Evolutionary conservation across 2,329 filamentous ascomycete species (phyloP).

Genomic region (Mycosphaerella sp.): DNA sequence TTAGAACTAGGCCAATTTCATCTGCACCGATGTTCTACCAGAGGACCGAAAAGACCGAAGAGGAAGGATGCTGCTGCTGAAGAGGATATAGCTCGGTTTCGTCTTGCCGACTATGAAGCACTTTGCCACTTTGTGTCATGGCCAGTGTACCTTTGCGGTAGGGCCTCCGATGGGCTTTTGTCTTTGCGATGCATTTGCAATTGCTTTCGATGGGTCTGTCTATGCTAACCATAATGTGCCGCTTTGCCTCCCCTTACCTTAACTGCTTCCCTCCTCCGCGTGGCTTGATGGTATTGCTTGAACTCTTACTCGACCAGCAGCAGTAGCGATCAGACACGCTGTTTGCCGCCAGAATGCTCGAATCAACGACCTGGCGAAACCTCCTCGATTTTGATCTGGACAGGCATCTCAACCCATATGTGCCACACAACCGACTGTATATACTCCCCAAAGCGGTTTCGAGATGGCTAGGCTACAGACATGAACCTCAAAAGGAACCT

Average conservation of each 20-base stretch:
- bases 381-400: conserved; percentile 65
- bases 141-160: too few species aligned
- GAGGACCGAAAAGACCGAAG: not conserved
- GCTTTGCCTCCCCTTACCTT: too few species aligned
- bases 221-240: too few species aligned
- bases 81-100: conserved; percentile 5
- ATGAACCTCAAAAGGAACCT: conserved; percentile 36
- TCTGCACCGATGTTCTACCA: not conserved
- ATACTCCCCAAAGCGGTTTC: conserved; percentile 60
- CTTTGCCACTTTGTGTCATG: too few species aligned
- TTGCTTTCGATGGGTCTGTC: too few species aligned
- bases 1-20: too few species aligned
- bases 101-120: not conserved
- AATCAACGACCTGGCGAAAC: conserved; percentile 11
- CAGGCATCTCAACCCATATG: conserved; percentile 61
- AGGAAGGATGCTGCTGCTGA: too few species aligned
- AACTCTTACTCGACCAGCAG: conserved; percentile 1
- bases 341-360: not conserved
- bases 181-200: too few species aligned
- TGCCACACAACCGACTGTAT: conserved; percentile 61
- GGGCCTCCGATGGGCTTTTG: too few species aligned
- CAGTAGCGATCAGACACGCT: not conserved
- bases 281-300: not conserved
- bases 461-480: conserved; percentile 54
- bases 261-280: not conserved